A percentile compares a stretch with the other conserved stretches of the same genome.
phyloP scores from a whole-genome alignment of 2,329 filamentous ascomycete genomes.

The Hymenoscyphus fraxineus region DNA sequence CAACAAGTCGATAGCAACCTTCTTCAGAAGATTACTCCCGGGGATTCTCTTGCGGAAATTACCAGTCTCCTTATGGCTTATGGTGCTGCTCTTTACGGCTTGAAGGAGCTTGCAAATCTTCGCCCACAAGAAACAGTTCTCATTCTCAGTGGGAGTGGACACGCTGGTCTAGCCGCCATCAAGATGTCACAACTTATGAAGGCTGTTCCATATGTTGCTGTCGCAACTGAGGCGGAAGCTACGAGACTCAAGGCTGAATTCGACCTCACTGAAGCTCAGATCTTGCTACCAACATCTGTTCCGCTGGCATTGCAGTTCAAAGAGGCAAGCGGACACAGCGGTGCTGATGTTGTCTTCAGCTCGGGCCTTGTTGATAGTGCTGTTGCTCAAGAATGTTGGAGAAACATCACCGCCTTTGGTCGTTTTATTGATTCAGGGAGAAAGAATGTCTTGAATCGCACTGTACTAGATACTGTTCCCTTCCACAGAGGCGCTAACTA shows the following conservation, averaged over 20 bases:
- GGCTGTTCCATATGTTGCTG: slow-evolving; percentile 24
- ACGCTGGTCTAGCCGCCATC: slow-evolving; percentile 24
- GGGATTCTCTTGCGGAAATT: too few relatives aligned
- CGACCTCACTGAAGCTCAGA: too few relatives aligned
- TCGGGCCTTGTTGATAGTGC: slow-evolving; percentile 24
- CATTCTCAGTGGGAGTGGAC: slow-evolving; percentile 16
- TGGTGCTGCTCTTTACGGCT: slow-evolving; percentile 19
- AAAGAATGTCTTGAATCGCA: slow-evolving; percentile 26
- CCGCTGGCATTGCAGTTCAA: too few relatives aligned
- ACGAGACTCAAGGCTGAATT: too few relatives aligned
- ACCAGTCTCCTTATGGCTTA: neutral
- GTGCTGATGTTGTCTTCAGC: slow-evolving; percentile 29
- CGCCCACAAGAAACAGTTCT: slow-evolving; percentile 16
- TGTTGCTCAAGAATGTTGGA: slow-evolving; percentile 27
- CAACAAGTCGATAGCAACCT: neutral
- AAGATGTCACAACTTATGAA: slow-evolving; percentile 19
- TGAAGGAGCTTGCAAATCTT: slow-evolving; percentile 26
- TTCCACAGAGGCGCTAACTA: slow-evolving; percentile 29
- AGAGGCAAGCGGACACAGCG: slow-evolving; percentile 20
- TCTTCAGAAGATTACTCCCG: neutral
- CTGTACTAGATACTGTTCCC: slow-evolving; percentile 25
- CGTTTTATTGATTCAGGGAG: slow-evolving; percentile 36
- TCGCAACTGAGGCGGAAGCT: slow-evolving; percentile 15
- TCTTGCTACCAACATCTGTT: too few relatives aligned
- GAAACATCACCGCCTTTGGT: slow-evolving; percentile 35